Percentiles rank a stretch among this genome's conserved stretches.
Conservation (phyloP, 2,329 filamentous ascomycete species). For the Colletotrichum filicis region DNA sequence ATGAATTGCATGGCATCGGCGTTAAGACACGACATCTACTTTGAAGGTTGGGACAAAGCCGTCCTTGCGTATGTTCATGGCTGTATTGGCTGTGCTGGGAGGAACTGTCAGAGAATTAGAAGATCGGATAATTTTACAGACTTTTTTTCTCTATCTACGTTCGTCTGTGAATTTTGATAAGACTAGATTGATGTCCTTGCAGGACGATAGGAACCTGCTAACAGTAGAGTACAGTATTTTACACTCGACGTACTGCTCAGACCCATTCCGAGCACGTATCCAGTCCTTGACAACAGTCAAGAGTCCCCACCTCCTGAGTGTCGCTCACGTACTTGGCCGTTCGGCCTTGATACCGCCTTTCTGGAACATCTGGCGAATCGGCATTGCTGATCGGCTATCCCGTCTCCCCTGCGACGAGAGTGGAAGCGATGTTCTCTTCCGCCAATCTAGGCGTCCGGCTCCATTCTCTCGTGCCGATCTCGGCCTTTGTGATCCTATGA, state of each 20-base stretch:
- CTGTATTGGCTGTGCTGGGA: neutral
- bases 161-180: neutral
- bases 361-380: neutral
- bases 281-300: neutral
- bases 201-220: neutral
- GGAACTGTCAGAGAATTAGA: neutral
- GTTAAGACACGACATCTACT: conserved; percentile 5
- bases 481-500: neutral
- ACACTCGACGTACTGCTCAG: neutral
- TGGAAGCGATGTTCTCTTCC: neutral
- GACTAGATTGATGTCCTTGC: neutral
- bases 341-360: neutral
- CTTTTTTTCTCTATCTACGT: neutral
- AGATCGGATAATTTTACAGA: neutral
- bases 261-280: neutral
- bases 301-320: neutral
- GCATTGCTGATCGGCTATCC: neutral
- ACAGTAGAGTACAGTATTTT: neutral
- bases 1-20: conserved; percentile 33
- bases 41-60: neutral
- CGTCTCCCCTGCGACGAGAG: neutral
- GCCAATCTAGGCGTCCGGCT: neutral
- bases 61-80: neutral
- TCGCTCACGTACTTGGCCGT: neutral
- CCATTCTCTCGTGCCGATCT: neutral